Evolutionary conservation across 2,329 filamentous ascomycete species (phyloP).

Genomic region (Hymenoscyphus fructigenus): DNA sequence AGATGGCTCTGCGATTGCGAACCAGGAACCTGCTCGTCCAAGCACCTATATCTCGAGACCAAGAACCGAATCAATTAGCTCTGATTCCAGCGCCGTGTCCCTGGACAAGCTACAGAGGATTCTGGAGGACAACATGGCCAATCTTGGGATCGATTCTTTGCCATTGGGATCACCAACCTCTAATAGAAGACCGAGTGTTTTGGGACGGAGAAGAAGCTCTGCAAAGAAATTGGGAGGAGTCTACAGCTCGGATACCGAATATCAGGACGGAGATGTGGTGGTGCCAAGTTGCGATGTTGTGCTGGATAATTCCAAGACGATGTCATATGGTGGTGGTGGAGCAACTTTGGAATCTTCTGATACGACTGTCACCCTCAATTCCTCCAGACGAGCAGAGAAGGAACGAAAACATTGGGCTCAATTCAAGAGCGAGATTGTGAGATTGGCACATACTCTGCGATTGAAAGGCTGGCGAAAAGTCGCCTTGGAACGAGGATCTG

Average conservation of each 20-base stretch:
- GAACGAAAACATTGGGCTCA: slow-evolving; percentile 75
- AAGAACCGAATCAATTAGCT: slow-evolving; percentile 57
- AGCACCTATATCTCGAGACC: slow-evolving; percentile 24
- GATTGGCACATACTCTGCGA: slow-evolving; percentile 81
- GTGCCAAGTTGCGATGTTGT: slow-evolving; percentile 82
- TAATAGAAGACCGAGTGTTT: slow-evolving; percentile 20
- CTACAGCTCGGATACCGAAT: slow-evolving; percentile 82
- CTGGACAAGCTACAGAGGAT: slow-evolving; percentile 82
- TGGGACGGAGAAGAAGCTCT: slow-evolving; percentile 19
- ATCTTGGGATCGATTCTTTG: slow-evolving; percentile 34
- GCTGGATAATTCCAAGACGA: slow-evolving; percentile 86
- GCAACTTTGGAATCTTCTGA: slow-evolving; percentile 36
- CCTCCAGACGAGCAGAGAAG: slow-evolving; percentile 54
- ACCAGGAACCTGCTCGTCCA: slow-evolving; percentile 11
- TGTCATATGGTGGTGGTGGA: slow-evolving; percentile 70
- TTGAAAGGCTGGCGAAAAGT: slow-evolving; percentile 91
- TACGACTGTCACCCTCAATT: slow-evolving; percentile 41
- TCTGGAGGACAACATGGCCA: slow-evolving; percentile 61
- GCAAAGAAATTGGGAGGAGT: slow-evolving; percentile 36
- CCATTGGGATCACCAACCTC: not conserved
- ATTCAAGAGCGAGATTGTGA: slow-evolving; percentile 92
- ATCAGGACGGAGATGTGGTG: slow-evolving; percentile 74
- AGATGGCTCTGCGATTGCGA: not conserved
- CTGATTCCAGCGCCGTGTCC: slow-evolving; percentile 68
- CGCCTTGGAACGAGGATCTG: slow-evolving; percentile 66